These are phyloP conservation scores for Annulohypoxylon moriforme DNA, from an alignment of 495 filamentous ascomycete species.

Conservation along the genomic window DNA sequence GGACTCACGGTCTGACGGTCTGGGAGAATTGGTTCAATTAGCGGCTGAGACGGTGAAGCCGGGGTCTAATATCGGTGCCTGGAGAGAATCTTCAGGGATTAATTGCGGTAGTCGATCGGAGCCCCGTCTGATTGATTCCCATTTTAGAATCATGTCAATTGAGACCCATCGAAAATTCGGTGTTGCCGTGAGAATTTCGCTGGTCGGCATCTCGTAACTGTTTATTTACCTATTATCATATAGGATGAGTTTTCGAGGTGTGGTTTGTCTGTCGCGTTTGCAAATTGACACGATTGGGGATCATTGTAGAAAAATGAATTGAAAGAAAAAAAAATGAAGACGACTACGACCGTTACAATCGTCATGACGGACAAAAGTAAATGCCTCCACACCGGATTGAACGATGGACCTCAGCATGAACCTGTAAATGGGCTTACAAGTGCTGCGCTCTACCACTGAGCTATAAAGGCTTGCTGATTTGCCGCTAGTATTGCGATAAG, in stretches of 20 bases:
- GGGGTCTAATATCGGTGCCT: not conserved
- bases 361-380: not conserved
- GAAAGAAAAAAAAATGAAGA: not conserved
- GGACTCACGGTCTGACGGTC: not conserved
- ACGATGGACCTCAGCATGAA: constrained; percentile 42
- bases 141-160: not conserved
- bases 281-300: too few relatives aligned
- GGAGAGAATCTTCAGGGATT: not conserved
- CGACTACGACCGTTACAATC: too few relatives aligned
- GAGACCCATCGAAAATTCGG: not conserved
- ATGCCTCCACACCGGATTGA: constrained; percentile 44
- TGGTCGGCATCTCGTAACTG: not conserved
- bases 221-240: too few relatives aligned
- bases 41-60: not conserved
- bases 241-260: too few relatives aligned
- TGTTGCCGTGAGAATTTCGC: not conserved
- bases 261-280: too few relatives aligned
- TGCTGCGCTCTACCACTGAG: constrained; percentile 45
- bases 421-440: constrained; percentile 23
- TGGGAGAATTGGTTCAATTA: not conserved
- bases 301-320: not conserved
- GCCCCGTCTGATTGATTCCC: not conserved
- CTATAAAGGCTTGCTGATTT: constrained; percentile 27
- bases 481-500: not conserved
- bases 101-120: not conserved